These are phyloP conservation scores for Ceratocystis destructans DNA, from an alignment of 2,329 filamentous ascomycete genomes.

Conservation along the genomic window DNA sequence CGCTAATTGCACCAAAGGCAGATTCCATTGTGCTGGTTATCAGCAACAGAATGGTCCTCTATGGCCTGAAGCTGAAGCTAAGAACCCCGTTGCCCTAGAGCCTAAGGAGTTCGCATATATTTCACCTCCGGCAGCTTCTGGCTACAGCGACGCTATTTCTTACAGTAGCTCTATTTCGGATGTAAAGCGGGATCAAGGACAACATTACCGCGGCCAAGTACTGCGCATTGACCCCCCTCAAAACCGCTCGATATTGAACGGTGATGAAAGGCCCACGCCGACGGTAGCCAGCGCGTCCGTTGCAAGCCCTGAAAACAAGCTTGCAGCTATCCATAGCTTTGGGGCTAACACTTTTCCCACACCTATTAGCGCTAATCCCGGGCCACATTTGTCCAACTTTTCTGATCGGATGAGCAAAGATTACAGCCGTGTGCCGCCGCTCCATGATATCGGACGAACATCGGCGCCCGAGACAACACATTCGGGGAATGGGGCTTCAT, in stretches of 20 bases:
- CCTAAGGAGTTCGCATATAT: constrained; percentile 62
- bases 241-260: constrained; percentile 38
- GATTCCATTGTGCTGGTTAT: constrained; percentile 86
- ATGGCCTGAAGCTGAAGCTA: constrained; percentile 64
- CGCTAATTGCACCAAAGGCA: constrained; percentile 80
- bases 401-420: constrained; percentile 41
- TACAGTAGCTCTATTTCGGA: constrained; percentile 45
- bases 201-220: constrained; percentile 46
- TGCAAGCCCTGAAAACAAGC: constrained; percentile 46
- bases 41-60: constrained; percentile 57
- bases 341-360: constrained; percentile 44
- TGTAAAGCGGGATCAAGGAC: constrained; percentile 34
- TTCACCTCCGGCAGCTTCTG: constrained; percentile 26
- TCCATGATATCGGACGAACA: constrained; percentile 44
- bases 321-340: constrained; percentile 44
- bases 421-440: constrained; percentile 44
- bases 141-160: constrained; percentile 40
- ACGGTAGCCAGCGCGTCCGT: constrained; percentile 43
- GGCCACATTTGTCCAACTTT: constrained; percentile 30
- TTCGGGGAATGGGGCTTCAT: constrained; percentile 31
- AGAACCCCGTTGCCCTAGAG: constrained; percentile 60
- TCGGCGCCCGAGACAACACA: constrained; percentile 33
- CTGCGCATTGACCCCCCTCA: constrained; percentile 51
- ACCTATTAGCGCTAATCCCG: constrained; percentile 44
- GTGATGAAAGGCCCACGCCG: constrained; percentile 46